These are phyloP conservation scores for Podila horticola DNA, from an alignment of 192 early-diverging fungal genomes.

Conservation along the genomic window DNA sequence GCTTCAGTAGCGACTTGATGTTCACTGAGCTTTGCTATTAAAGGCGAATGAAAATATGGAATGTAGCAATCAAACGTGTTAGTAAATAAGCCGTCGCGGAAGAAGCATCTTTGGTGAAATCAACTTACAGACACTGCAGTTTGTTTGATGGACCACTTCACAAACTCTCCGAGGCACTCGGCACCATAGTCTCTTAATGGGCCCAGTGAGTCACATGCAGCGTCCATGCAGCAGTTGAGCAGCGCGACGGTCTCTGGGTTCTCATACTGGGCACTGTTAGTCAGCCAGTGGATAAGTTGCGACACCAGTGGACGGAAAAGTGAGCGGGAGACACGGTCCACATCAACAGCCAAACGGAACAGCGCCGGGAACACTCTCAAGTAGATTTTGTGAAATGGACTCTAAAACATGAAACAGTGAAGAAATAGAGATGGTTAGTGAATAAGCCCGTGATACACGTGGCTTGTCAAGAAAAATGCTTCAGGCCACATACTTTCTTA, in stretches of 20 bases:
- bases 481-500: constrained; percentile 33
- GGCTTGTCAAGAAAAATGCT: too few species aligned
- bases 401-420: constrained; percentile 36
- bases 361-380: constrained; percentile 73
- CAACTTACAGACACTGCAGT: constrained; percentile 52
- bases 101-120: not conserved
- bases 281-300: constrained; percentile 86
- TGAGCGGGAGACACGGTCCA: constrained; percentile 75
- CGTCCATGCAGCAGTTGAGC: constrained; percentile 75
- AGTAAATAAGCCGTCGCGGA: not conserved
- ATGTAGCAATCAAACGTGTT: not conserved
- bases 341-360: constrained; percentile 76
- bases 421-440: not conserved
- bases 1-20: constrained; percentile 76
- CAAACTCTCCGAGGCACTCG: constrained; percentile 78
- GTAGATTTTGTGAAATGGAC: constrained; percentile 72
- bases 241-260: constrained; percentile 81
- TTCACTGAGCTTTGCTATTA: constrained; percentile 68
- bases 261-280: constrained; percentile 78
- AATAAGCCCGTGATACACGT: not conserved
- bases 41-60: not conserved
- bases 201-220: constrained; percentile 59
- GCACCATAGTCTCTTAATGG: constrained; percentile 77
- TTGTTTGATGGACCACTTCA: constrained; percentile 82
- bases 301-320: constrained; percentile 70